phyloP scores from a whole-genome alignment of 129 eudicot species.

The Solidago caesia region DNA sequence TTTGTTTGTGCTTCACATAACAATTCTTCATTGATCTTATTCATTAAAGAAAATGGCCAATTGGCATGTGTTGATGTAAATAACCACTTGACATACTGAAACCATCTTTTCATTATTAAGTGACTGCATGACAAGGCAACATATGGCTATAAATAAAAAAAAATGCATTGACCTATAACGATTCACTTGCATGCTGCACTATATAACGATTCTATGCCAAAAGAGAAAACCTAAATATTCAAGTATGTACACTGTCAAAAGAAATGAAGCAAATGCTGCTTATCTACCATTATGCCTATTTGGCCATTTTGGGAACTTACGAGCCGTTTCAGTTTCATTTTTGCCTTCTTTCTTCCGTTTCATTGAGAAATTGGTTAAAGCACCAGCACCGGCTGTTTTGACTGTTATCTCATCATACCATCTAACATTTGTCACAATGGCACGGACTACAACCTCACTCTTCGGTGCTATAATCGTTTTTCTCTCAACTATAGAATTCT shows the following conservation, averaged over 20 bases:
- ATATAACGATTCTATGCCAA: conserved; percentile 20
- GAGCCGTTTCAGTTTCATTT: conserved; percentile 29
- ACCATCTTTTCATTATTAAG: background rate
- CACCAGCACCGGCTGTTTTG: conserved; percentile 34
- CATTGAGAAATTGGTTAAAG: conserved; percentile 37
- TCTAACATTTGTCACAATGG: conserved; percentile 57
- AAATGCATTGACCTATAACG: conserved; percentile 33
- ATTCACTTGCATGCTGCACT: conserved; percentile 36
- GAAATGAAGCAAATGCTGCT: conserved; percentile 1
- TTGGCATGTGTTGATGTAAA: background rate
- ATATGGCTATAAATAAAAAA: background rate
- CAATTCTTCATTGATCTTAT: background rate
- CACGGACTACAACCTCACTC: conserved; percentile 47
- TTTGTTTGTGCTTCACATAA: background rate
- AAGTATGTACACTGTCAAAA: conserved; percentile 33
- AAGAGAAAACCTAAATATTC: conserved; percentile 7
- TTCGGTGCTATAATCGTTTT: conserved; percentile 41
- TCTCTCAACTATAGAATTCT: conserved; percentile 58
- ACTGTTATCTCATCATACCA: conserved; percentile 44
- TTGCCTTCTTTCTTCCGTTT: conserved; percentile 42
- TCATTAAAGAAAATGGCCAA: background rate
- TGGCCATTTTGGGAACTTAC: conserved; percentile 48
- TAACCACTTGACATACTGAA: background rate
- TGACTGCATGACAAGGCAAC: background rate
- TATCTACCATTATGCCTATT: conserved; percentile 33